A percentile compares a stretch with the other conserved stretches of the same genome.
These are phyloP conservation scores for Mycena epipterygia DNA, from an alignment of 768 basidiomycete genomes.

Conservation along the genomic window DNA sequence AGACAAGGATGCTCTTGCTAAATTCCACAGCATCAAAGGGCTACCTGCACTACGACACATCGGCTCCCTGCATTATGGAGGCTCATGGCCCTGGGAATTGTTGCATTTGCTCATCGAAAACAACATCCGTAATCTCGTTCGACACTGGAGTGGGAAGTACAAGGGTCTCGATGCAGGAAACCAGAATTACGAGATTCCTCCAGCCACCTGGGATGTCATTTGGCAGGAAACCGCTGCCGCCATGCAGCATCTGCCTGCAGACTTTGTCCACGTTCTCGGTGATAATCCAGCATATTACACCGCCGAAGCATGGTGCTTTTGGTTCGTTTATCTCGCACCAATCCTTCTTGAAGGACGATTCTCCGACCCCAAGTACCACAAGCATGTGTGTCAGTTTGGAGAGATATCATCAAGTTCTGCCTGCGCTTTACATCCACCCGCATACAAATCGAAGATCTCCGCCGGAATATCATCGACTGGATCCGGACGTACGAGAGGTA, in stretches of 20 bases:
- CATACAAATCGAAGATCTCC: background rate
- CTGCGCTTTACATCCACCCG: slow-evolving; percentile 47
- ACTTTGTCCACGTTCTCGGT: slow-evolving; percentile 45
- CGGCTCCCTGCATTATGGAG: slow-evolving; percentile 43
- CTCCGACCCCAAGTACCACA: slow-evolving; percentile 46
- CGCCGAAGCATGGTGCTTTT: slow-evolving; percentile 55
- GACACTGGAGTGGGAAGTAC: background rate
- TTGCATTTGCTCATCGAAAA: slow-evolving; percentile 64
- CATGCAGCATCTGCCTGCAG: slow-evolving; percentile 44
- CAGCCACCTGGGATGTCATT: slow-evolving; percentile 51
- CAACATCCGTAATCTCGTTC: slow-evolving; percentile 51
- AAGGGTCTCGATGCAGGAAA: background rate
- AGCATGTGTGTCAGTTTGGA: slow-evolving; percentile 51
- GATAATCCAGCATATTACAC: slow-evolving; percentile 45
- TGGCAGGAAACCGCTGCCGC: slow-evolving; percentile 47
- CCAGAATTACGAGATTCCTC: slow-evolving; percentile 39
- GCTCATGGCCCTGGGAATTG: slow-evolving; percentile 54
- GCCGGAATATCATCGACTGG: background rate
- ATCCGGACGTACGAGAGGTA: slow-evolving; percentile 30
- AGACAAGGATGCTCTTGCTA: slow-evolving; percentile 33
- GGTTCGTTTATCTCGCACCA: slow-evolving; percentile 53
- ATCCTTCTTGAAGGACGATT: slow-evolving; percentile 50
- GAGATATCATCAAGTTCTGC: slow-evolving; percentile 49
- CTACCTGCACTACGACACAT: slow-evolving; percentile 42
- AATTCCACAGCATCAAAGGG: slow-evolving; percentile 44